These are phyloP conservation scores for Talaromyces sp. DNA, from an alignment of 2,329 filamentous ascomycete genomes.

Conservation along the genomic window DNA sequence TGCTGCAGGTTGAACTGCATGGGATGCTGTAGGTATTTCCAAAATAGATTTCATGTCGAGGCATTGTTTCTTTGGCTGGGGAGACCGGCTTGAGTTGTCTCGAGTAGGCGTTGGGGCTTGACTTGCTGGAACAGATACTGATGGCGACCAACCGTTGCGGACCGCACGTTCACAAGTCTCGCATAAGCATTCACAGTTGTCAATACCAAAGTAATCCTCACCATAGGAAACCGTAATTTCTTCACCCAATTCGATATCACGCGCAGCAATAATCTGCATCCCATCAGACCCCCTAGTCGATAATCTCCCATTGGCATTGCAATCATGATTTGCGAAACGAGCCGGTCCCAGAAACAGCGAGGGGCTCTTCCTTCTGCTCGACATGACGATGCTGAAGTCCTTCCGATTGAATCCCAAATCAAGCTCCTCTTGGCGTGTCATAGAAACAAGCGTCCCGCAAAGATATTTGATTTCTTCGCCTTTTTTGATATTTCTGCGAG, in stretches of 20 bases:
- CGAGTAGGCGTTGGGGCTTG: slow-evolving; percentile 28
- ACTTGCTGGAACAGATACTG: slow-evolving; percentile 32
- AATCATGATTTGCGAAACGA: slow-evolving; percentile 96
- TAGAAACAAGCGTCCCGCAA: slow-evolving; percentile 82
- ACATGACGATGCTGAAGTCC: slow-evolving; percentile 96
- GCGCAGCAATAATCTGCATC: slow-evolving; percentile 82
- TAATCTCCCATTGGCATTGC: slow-evolving; percentile 81
- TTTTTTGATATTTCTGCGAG: slow-evolving; percentile 69
- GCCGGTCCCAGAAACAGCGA: slow-evolving; percentile 93
- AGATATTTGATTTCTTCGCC: slow-evolving; percentile 89
- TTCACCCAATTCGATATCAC: slow-evolving; percentile 77
- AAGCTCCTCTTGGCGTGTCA: slow-evolving; percentile 85
- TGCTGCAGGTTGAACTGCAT: not conserved
- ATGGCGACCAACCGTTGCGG: slow-evolving; percentile 73
- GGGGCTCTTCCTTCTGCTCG: slow-evolving; percentile 81
- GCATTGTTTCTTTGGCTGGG: not conserved
- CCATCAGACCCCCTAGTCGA: slow-evolving; percentile 77
- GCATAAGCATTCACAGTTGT: slow-evolving; percentile 94
- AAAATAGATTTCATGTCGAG: not conserved
- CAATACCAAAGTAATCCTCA: slow-evolving; percentile 89
- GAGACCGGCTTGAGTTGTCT: slow-evolving; percentile 7
- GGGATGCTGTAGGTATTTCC: no score
- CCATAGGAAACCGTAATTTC: slow-evolving; percentile 97
- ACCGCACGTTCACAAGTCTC: slow-evolving; percentile 71
- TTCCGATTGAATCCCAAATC: slow-evolving; percentile 75